A percentile compares a stretch with the other conserved stretches of the same genome.
Evolutionary conservation across 192 early-diverging fungal genomes (phyloP).

Genomic region (Pilaira anomala): DNA sequence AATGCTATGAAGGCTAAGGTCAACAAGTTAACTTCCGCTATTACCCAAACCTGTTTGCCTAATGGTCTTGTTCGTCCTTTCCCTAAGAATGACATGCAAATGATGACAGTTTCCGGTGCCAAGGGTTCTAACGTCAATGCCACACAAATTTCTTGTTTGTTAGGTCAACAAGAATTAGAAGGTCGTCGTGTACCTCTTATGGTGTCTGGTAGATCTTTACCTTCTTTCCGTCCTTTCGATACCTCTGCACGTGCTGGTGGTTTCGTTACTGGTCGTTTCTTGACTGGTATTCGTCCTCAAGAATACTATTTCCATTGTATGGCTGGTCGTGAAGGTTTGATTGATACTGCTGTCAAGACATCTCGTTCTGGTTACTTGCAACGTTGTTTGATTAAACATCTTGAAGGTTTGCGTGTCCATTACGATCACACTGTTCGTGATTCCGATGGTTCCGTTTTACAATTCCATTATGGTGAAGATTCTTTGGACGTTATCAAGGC

Average conservation of each 20-base stretch:
- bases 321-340: slow-evolving; percentile 99
- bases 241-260: slow-evolving; percentile 88
- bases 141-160: slow-evolving; percentile 97
- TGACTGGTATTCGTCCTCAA: slow-evolving; percentile 91
- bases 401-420: slow-evolving; percentile 97
- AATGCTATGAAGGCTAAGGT: slow-evolving; percentile 85
- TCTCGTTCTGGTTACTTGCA: slow-evolving; percentile 99
- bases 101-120: slow-evolving; percentile 95
- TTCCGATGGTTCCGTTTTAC: slow-evolving; percentile 87
- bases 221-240: slow-evolving; percentile 98
- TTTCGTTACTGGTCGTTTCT: slow-evolving; percentile 87
- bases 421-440: slow-evolving; percentile 97
- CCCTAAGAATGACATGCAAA: slow-evolving; percentile 88
- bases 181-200: slow-evolving; percentile 98
- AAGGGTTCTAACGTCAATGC: slow-evolving; percentile 97
- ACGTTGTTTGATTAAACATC: slow-evolving; percentile 94
- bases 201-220: slow-evolving; percentile 90
- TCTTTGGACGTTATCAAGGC: slow-evolving; percentile 94
- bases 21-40: slow-evolving; percentile 72
- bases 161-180: slow-evolving; percentile 99
- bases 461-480: slow-evolving; percentile 98
- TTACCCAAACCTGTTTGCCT: slow-evolving; percentile 77
- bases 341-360: slow-evolving; percentile 98
- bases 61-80: slow-evolving; percentile 66
- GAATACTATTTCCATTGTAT: slow-evolving; percentile 99